A percentile compares a stretch with the other conserved stretches of the same genome.
Evolutionary conservation across 2,329 filamentous ascomycete species (phyloP).

Genomic region (Exophiala sideris): DNA sequence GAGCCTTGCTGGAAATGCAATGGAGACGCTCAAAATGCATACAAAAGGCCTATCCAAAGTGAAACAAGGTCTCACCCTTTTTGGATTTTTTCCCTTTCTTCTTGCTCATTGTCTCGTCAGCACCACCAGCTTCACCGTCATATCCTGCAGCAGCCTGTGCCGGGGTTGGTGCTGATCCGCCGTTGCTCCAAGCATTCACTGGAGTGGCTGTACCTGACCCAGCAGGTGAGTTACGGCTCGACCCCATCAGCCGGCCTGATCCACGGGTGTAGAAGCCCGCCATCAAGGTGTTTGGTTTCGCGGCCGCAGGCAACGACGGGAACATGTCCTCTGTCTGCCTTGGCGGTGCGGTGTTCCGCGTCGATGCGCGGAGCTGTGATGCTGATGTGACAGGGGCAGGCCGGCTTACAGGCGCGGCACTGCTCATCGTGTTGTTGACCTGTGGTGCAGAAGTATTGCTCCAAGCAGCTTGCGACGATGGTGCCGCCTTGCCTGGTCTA

Average conservation of each 20-base stretch:
- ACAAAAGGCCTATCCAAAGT: constrained; percentile 33
- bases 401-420: constrained; percentile 19
- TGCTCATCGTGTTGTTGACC: constrained; percentile 26
- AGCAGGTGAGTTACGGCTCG: constrained; percentile 16
- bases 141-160: constrained; percentile 16
- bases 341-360: constrained; percentile 31
- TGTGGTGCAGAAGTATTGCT: constrained; percentile 24
- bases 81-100: constrained; percentile 36
- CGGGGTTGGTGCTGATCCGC: constrained; percentile 24
- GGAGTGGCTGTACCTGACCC: constrained; percentile 34
- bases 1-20: no score
- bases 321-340: constrained; percentile 60
- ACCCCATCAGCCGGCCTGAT: constrained; percentile 42
- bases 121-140: constrained; percentile 26
- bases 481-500: constrained; percentile 28
- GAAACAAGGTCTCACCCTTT: constrained; percentile 42
- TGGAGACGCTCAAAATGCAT: no score
- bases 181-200: constrained; percentile 38
- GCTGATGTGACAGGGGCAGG: background rate
- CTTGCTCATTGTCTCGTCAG: constrained; percentile 24
- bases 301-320: constrained; percentile 74
- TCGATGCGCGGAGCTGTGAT: constrained; percentile 16
- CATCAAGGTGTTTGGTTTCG: constrained; percentile 59
- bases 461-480: constrained; percentile 11
- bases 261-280: constrained; percentile 45